Base-by-base conservation (phyloP, 2,329 filamentous ascomycete genomes). In the Zymoseptoria crescenta region DNA sequence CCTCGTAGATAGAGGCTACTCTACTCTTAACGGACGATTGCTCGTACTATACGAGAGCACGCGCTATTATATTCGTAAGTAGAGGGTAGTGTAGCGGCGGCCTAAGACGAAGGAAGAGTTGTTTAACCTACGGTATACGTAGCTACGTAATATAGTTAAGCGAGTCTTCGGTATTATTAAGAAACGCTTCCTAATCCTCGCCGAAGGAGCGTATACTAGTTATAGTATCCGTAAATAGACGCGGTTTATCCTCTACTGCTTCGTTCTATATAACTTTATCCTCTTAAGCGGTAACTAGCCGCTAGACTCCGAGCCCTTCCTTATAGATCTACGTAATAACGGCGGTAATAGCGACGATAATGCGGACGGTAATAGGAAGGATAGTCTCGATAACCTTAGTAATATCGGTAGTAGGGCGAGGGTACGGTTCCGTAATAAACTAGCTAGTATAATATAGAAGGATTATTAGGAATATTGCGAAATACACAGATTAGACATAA, bases 81-180 rank as follows among this genome's bases (percentile, higher is more conserved):
- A 52, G 49, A n/a, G 9, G 3, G 29, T 45, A 8, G 27, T 13
- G 9, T 30, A 55, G 21, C 45, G 19, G 13, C 54, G 30, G 52
- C 56, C 24, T 13, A 21, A 58, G 56, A 55, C 21, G 4, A 58
- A 55, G 27, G 27, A 58, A 28, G 56, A 58, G 45, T 20, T 58
- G 27, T 58, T 51, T 55, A 58, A 58, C 48, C 57, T 58, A 3
- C 28, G 28, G 3, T 55, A 58, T 28, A 24, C 10, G 10, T 52
- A 58, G 35, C 52, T 58, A 8, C 19, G 30, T 50, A 58, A 58
- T 52, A 19, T 49, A 8, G 21, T 58, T 8, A 20, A 58, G 48
- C 24, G 52, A 20, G 9, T 35, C 2, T 58, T 58, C 55, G 41
- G 53, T 58, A 58, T 55, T 21, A 16, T 51, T 41, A 58, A 55